These are phyloP conservation scores for Mycena sp. DNA, from an alignment of 1,284 basidiomycete species.

Conservation along the genomic window DNA sequence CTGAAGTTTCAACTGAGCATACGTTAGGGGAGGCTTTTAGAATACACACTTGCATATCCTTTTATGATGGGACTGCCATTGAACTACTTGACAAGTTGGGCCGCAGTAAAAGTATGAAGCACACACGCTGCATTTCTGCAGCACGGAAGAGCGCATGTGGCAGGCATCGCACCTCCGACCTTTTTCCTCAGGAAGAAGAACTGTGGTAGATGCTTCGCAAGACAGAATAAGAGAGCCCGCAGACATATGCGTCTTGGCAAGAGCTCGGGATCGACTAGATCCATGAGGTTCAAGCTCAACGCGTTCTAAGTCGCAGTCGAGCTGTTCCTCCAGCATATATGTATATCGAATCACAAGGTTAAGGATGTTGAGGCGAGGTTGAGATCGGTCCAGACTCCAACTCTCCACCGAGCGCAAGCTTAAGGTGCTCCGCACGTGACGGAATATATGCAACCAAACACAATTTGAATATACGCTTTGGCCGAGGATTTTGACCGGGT, in stretches of 20 bases:
- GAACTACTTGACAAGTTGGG: conserved; percentile 64
- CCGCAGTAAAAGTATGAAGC: conserved; percentile 78
- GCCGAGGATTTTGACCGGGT: too few species aligned
- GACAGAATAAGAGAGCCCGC: conserved; percentile 59
- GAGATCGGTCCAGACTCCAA: too few species aligned
- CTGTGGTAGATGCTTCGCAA: conserved; percentile 52
- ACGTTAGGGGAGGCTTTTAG: not conserved
- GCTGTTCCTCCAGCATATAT: too few species aligned
- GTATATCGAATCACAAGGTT: too few species aligned
- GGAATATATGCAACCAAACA: too few species aligned
- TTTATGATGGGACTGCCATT: conserved; percentile 73
- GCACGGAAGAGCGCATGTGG: conserved; percentile 44
- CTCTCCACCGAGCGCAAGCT: too few species aligned
- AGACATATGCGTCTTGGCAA: conserved; percentile 48
- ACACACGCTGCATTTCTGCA: conserved; percentile 68
- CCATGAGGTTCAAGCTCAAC: conserved; percentile 53
- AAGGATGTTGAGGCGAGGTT: too few species aligned
- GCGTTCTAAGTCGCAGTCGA: not conserved
- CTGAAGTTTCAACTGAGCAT: not conserved
- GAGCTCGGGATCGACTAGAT: conserved; percentile 57
- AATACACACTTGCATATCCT: conserved; percentile 63
- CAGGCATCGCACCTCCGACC: conserved; percentile 73
- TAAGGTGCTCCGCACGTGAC: too few species aligned
- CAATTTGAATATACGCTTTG: too few species aligned
- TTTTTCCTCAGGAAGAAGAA: conserved; percentile 65